phyloP scores from a whole-genome alignment of 225 moss, liverwort and hornwort genomes.

The Pleurozium schreberi region DNA sequence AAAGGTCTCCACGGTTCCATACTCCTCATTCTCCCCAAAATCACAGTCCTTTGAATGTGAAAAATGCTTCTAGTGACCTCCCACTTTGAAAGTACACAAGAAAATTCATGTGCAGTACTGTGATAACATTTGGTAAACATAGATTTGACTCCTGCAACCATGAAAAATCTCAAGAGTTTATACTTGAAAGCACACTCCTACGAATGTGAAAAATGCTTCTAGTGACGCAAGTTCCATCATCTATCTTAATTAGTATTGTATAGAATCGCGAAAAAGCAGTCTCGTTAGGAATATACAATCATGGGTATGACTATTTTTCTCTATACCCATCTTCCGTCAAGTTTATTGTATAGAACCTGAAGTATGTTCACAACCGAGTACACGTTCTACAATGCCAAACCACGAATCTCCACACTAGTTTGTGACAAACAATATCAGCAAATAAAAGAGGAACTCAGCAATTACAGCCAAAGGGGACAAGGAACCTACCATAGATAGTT shows the following conservation, averaged over 20 bases:
- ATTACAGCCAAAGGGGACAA: not conserved
- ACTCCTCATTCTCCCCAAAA: not conserved
- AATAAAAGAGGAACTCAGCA: not conserved
- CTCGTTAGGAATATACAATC: too few relatives aligned
- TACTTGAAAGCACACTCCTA: too few relatives aligned
- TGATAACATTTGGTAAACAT: too few relatives aligned
- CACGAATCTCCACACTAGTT: not conserved
- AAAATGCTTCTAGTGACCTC: not conserved
- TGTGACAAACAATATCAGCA: not conserved
- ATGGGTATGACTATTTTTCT: not conserved
- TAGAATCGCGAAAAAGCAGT: not conserved
- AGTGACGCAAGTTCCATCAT: not conserved
- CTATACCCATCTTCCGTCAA: not conserved
- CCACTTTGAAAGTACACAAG: too few relatives aligned
- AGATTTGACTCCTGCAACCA: too few relatives aligned
- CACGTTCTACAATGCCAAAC: not conserved
- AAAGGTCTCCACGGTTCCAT: not conserved
- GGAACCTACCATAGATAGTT: not conserved
- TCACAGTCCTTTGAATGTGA: too few relatives aligned
- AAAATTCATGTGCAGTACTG: too few relatives aligned
- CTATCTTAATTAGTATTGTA: too few relatives aligned
- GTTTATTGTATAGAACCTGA: not conserved
- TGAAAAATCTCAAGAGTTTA: too few relatives aligned
- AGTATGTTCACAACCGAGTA: not conserved
- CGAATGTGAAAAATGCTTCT: too few relatives aligned